phyloP scores from a whole-genome alignment of 2,329 filamentous ascomycete species.

The Sporothrix schenckii region DNA sequence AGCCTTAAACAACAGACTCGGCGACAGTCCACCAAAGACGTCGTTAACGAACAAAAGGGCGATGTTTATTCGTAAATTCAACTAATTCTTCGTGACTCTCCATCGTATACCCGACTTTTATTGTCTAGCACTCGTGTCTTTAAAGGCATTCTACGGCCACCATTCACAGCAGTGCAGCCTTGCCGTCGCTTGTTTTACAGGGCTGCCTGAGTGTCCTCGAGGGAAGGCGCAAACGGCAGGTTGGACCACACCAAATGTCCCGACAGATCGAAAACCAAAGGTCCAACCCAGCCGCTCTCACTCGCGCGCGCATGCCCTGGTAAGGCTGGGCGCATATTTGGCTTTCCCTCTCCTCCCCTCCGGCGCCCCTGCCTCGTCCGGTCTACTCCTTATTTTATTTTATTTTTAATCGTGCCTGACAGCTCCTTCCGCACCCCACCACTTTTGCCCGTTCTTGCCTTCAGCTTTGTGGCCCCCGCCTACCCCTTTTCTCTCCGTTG shows the following conservation, averaged over 20 bases:
- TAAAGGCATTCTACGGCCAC: not conserved
- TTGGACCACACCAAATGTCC: not conserved
- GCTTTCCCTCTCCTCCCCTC: not conserved
- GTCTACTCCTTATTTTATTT: not conserved
- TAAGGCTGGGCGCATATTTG: conserved; percentile 18
- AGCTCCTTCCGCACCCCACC: conserved; percentile 5
- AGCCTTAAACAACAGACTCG: not conserved
- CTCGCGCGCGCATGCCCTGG: not conserved
- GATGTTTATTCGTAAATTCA: too few relatives aligned
- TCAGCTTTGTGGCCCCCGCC: not conserved
- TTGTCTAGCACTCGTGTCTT: too few relatives aligned
- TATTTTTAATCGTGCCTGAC: not conserved
- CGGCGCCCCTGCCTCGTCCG: not conserved
- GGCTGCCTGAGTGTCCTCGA: conserved; percentile 11
- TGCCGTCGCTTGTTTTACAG: not conserved
- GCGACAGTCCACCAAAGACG: too few relatives aligned
- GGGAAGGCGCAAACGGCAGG: conserved; percentile 1
- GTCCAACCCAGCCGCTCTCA: not conserved
- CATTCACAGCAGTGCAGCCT: not conserved
- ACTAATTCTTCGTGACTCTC: too few relatives aligned
- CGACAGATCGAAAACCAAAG: conserved; percentile 1
- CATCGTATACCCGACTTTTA: too few relatives aligned
- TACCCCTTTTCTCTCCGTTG: not conserved
- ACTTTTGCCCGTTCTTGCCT: not conserved
- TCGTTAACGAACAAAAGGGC: not conserved